phyloP scores from a whole-genome alignment of 805 yeast genomes.

The Nakazawaea ishiwadae region DNA sequence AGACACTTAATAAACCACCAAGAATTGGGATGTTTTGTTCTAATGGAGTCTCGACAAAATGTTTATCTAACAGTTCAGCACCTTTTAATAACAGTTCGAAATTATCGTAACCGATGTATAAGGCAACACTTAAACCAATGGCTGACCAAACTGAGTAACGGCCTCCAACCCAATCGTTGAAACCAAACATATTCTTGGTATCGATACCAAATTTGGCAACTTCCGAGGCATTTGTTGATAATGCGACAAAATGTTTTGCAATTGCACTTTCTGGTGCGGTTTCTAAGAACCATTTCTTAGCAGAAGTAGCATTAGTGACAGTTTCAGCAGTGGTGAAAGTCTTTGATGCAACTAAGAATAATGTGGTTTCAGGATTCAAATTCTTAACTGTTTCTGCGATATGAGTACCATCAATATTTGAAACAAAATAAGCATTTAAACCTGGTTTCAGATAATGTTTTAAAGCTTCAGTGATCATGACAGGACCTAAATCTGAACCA shows the following conservation, averaged over 20 bases:
- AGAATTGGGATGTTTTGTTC: conserved; percentile 88
- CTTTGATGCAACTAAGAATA: conserved; percentile 91
- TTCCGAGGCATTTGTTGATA: conserved; percentile 88
- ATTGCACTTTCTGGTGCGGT: conserved; percentile 66
- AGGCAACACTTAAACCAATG: conserved; percentile 91
- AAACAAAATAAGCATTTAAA: conserved; percentile 84
- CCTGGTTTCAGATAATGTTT: conserved; percentile 79
- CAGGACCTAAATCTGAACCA: conserved; percentile 98
- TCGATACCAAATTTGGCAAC: conserved; percentile 96
- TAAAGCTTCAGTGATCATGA: conserved; percentile 98
- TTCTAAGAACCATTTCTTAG: conserved; percentile 87
- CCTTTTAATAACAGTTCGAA: conserved; percentile 91
- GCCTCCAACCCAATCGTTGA: conserved; percentile 99
- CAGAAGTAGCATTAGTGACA: conserved; percentile 90
- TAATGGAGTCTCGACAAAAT: conserved; percentile 78
- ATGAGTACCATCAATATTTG: conserved; percentile 98
- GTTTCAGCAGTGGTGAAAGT: conserved; percentile 99
- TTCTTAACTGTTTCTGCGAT: conserved; percentile 82
- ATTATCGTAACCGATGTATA: conserved; percentile 93
- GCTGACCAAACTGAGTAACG: conserved; percentile 99
- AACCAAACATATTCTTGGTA: conserved; percentile 97
- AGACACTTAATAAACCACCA: conserved; percentile 91
- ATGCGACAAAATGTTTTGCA: conserved; percentile 96
- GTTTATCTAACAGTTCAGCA: conserved; percentile 95
- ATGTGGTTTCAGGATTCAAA: conserved; percentile 84